Evolutionary conservation across 805 yeast genomes (phyloP).

Genomic region (Geotrichum ghanense): DNA sequence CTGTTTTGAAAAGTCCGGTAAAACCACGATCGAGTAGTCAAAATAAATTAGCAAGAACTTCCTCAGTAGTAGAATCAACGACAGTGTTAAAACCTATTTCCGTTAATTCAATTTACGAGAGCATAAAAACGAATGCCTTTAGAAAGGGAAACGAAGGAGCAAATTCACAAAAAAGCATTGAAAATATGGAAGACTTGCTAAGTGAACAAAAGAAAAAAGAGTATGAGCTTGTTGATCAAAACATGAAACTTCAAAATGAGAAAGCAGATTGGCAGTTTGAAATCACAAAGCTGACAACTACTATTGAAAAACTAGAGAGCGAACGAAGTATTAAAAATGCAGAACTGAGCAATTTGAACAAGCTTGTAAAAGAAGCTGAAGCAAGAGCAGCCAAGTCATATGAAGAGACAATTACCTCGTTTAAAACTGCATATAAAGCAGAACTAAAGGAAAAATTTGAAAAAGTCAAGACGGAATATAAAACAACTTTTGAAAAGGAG

Average conservation of each 20-base stretch:
- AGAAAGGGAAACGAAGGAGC: too few relatives aligned
- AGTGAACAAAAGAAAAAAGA: background rate
- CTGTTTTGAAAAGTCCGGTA: too few relatives aligned
- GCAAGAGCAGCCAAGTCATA: background rate
- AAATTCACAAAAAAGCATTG: too few relatives aligned
- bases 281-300: background rate
- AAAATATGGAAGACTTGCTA: background rate
- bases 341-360: background rate
- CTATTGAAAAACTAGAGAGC: background rate
- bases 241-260: background rate
- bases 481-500: conserved; percentile 11
- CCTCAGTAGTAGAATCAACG: too few relatives aligned
- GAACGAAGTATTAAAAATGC: background rate
- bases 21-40: too few relatives aligned
- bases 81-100: too few relatives aligned
- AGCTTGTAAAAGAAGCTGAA: background rate
- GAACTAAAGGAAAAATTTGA: conserved; percentile 10
- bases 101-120: too few relatives aligned
- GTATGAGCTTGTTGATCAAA: background rate
- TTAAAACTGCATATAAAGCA: background rate
- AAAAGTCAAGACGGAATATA: conserved; percentile 13
- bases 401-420: background rate
- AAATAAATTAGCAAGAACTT: too few relatives aligned
- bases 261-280: background rate
- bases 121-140: too few relatives aligned